Base-by-base conservation (phyloP, 208 protist species). In the Crithidia expoeki region DNA sequence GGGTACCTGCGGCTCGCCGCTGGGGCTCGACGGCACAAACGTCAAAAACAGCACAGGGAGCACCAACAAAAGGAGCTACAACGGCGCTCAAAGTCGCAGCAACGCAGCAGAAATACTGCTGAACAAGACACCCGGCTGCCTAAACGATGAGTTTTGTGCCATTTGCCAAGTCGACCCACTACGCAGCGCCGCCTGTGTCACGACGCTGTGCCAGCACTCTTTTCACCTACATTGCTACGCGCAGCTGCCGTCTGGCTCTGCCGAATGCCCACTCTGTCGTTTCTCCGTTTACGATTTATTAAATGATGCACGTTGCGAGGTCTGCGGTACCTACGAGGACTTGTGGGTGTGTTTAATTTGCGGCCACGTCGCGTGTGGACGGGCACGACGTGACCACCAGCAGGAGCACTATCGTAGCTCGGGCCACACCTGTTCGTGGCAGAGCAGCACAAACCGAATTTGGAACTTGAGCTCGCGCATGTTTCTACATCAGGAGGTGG, bases 321-420 rank as follows among this genome's bases (percentile, higher is more conserved):
- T 55, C n/a, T 97, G 93, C 66, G 78, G 84, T 23, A 90, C 88
- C 9, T 88, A 78, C 57, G 69, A 85, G 46, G 88, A 96, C 56
- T 55, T 96, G 58, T 96, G 92, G 92, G 80, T 79, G n/a, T 96
- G 92, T 59, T 63, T 96, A 0, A 79, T 94, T 27, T 96, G 92
- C 68, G 92, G 92, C 23, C 80, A 78, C 77, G 83, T 93, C 14
- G 81, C 76, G 4, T 96, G 92, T 68, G 89, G 89, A 0, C 75
- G 74, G 23, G 85, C 83, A 1, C 78, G 86, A 11, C 56, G 42
- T n/a, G 71, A 80, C 42, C 87, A 96, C 66, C 51, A 74, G 57
- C 49, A 83, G 49, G 70, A 58, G 21, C 92, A 96, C 75, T 91
- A 84, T 60, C 62, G 81, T 19, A 59, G 16, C 47, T 89, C 83